Evolutionary conservation across 192 early-diverging fungal genomes (phyloP), one percentile per base, ranked within the genome.

Genomic region (Umbelopsis isabellina): DNA sequence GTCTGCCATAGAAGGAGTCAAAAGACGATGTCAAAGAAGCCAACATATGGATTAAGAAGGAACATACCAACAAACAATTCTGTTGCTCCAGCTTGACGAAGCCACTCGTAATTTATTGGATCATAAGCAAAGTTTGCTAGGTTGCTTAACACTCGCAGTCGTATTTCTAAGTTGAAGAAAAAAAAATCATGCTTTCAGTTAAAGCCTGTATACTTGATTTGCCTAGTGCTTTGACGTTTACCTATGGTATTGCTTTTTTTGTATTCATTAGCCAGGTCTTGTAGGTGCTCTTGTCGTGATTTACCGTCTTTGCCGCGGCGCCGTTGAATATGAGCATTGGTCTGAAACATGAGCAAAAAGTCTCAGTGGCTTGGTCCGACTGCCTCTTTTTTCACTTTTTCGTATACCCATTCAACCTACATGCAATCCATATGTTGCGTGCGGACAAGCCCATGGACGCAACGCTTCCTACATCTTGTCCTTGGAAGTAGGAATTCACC

Each of bases 101-200:
- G 47, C 61, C 65, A 83, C 2, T 72, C 45, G 30, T 83, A 83
- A 52, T 86, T 86, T 47, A 85, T 83, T 20, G 84, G 84, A 71
- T 86, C 84, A 51, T 86, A 86, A 12, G 84, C 80, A 70, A 86
- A 86, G 69, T 86, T 86, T 15, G 72, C 81, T 16, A 86, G 69
- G 48, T 79, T 78, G 18, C 83, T 83, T 22, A 86, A 49, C 16
- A 82, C 61, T 70, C 82, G 70, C 20, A 70, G 70, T 23, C 70
- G 68, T 23, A 70, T 53, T 0, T 75, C 78, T 79, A 65, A 37
- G 37, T 41, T 27, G 47, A 21, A 22, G 16, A 7, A 27, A 49
- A 22, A 22, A 23, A 22, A 44, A 23, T 44, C 11, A 67, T 25
- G 65, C 15, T 33, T 55, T n/a, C 27, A 30, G n/a, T 37, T 44